Evolutionary conservation across 2,329 filamentous ascomycete genomes (phyloP), one percentile per base, ranked within the genome.

Genomic region (Shiraia sp.): DNA sequence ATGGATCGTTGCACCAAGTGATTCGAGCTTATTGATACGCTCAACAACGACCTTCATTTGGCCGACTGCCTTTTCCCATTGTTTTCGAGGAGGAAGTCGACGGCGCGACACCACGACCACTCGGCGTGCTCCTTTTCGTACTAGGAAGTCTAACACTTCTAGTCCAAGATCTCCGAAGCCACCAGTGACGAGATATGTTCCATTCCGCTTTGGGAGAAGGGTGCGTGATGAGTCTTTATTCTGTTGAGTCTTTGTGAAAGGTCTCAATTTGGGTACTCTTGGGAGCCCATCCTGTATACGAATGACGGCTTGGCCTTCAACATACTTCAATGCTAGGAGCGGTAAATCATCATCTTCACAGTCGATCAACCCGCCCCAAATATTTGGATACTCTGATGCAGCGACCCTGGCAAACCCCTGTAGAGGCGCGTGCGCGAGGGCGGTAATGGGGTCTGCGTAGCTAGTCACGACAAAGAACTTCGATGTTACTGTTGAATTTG

Each of bases 21-120:
- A 34, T 37, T 65, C 61, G 4, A 65, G 40, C 10, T 24, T n/a
- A 15, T 41, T 36, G 22, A 65, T 49, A 17, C 39, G 49, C 6
- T 40, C 23, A 2, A 63, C 12, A 8, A 52, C 29, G 4, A 27
- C 8, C 8, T 35, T 41, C 19, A 57, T 45, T 3, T 51, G 15
- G 2, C 41, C 49, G 4, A 48, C 22, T 5, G 45, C 36, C 1
- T 37, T 33, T 5, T 32, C 13, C 69, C 71, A 72, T 5, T 55
- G 32, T 2, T 47, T 54, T 4, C 71, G 63, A 9, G 59, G 56
- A 2, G 72, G 72, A 1, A 75, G 53, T 1, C 27, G 41, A 8
- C 67, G 65, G 7, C 73, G 68, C 2, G 72, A 74, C 3, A 72
- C 25, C 1, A 75, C 54, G 1, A 75, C 57, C 2, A 75, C 45